Base-by-base conservation (phyloP, 495 filamentous ascomycete genomes). In the Aspergillus cristatus region DNA sequence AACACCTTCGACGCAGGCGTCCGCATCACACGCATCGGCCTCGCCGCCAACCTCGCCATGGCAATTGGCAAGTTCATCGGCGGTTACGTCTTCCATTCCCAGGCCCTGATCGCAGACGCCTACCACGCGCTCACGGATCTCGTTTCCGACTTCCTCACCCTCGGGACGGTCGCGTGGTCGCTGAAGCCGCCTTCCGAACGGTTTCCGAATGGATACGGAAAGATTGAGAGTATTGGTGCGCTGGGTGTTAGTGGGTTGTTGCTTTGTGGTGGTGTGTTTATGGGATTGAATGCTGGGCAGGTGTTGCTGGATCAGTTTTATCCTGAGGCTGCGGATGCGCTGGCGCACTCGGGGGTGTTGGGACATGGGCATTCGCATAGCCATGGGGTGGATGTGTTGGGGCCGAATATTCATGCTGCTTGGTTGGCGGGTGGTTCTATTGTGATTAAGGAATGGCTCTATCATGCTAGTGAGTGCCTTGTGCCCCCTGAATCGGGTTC, bases 341-440 rank as follows among this genome's bases (percentile, higher is more conserved):
- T 81, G 13, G 65, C 77, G 18, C 75, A 87, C 43, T 51, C 71
- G 17, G 71, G 66, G 1, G 26, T 63, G 7, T 18, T 67, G 32
- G 67, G 65, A 38, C 68, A 71, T 34, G 61, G 63, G 5, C 84
- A 88, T 50, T 73, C 71, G 4, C 78, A 80, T 46, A 76, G 75
- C 43, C 73, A 78, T 53, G 69, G 71, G 6, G 51, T 63, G n/a
- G 65, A 62, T 12, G 71, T 68, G 28, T 51, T 74, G 17, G 84
- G 77, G 0, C 91, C 91, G 0, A 90, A 81, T 52, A 71, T 97
- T 40, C 84, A 96, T 52, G 91, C 91, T 7, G 90, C 86, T 13
- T 98, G 91, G 91, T 60, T 98, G 15, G 91, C 91, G n/a, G 85
- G 74, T 12, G 88, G 84, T 3, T 91, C 86, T 1, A 93, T 98